Percentiles rank a stretch among this genome's conserved stretches.
Evolutionary conservation across 169 alveolate species (phyloP).

Genomic region (Babesia microti): DNA sequence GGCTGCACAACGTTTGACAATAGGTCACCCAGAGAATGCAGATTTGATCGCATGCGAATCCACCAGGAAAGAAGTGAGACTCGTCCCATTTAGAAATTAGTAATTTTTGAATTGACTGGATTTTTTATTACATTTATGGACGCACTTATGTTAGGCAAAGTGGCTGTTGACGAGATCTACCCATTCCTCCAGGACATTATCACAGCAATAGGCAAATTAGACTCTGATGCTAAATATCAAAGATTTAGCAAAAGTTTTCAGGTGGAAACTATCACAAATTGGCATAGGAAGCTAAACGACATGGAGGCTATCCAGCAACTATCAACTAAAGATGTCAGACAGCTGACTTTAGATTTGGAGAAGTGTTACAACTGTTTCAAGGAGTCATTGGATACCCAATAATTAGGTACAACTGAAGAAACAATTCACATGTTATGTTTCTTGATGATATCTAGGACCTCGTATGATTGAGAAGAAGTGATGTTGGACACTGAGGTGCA

Average conservation of each 20-base stretch:
- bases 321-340: conserved; percentile 2
- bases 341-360: conserved; percentile 34
- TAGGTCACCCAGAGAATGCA: conserved; percentile 13
- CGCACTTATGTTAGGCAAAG: conserved; percentile 32
- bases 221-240: background rate
- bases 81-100: conserved; percentile 2
- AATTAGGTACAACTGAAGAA: no score
- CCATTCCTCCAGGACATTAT: conserved; percentile 39
- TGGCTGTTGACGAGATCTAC: conserved; percentile 20
- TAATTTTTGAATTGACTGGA: conserved; percentile 37
- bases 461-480: background rate
- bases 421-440: no score
- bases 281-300: conserved; percentile 9
- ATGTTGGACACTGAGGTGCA: background rate
- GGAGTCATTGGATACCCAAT: conserved; percentile 6
- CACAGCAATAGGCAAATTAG: background rate
- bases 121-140: conserved; percentile 39
- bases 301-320: conserved; percentile 31
- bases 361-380: conserved; percentile 15
- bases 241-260: background rate
- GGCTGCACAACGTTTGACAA: conserved; percentile 27
- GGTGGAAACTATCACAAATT: conserved; percentile 9
- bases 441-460: no score
- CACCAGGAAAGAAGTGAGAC: conserved; percentile 4
- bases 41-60: background rate